Percentiles rank a stretch among this genome's conserved stretches.
phyloP scores from a whole-genome alignment of 2,329 filamentous ascomycete genomes.

The Hortaea sp. region DNA sequence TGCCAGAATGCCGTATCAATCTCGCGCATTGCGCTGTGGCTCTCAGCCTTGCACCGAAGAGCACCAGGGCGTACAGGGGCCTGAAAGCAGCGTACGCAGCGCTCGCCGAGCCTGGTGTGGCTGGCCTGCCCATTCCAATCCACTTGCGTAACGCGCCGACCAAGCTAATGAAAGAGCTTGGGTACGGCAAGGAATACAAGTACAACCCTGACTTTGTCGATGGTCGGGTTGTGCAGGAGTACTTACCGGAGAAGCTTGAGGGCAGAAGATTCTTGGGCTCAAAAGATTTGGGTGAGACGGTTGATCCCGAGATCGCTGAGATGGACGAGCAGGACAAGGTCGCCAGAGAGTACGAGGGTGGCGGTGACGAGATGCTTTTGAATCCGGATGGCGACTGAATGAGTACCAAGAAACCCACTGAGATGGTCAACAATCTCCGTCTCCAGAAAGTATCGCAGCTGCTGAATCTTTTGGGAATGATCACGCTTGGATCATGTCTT shows the following conservation, averaged over 20 bases:
- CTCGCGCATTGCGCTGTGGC: constrained; percentile 81
- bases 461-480: too few relatives aligned
- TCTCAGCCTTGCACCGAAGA: constrained; percentile 71
- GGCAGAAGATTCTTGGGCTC: constrained; percentile 71
- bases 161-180: constrained; percentile 82
- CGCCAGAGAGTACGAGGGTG: constrained; percentile 11
- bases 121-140: constrained; percentile 69
- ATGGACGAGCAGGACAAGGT: constrained; percentile 12
- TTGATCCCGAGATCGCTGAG: constrained; percentile 48
- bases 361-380: constrained; percentile 14
- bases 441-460: too few relatives aligned
- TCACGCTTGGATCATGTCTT: too few relatives aligned
- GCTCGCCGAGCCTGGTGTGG: constrained; percentile 72
- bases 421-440: too few relatives aligned
- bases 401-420: too few relatives aligned
- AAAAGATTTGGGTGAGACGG: constrained; percentile 63
- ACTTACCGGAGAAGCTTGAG: constrained; percentile 67
- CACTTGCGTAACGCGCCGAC: constrained; percentile 91
- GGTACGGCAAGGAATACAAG: constrained; percentile 86
- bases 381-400: constrained; percentile 24
- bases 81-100: constrained; percentile 72
- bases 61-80: constrained; percentile 73
- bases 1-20: constrained; percentile 90
- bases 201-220: constrained; percentile 87
- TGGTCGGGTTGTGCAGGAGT: constrained; percentile 76